Evolutionary conservation across 306 rosid species (phyloP).

Genomic region (Medicago arabica): DNA sequence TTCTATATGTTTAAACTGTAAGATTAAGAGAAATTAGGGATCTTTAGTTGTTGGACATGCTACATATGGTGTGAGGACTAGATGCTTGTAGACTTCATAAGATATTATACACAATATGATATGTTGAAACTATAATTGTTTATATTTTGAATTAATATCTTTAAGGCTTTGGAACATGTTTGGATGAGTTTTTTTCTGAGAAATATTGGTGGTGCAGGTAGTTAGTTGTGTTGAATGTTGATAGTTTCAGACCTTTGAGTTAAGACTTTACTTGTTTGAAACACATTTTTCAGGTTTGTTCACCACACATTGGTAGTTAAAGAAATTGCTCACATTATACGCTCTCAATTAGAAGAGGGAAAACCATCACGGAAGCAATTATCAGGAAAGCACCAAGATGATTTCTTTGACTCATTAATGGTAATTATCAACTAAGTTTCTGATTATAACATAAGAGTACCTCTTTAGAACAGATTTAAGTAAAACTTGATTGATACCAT

Average conservation of each 20-base stretch:
- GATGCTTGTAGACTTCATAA: background rate
- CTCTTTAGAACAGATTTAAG: too few species aligned
- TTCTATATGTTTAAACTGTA: conserved; percentile 1
- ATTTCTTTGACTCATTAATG: background rate
- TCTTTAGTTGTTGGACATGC: conserved; percentile 29
- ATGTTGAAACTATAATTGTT: too few species aligned
- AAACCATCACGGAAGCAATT: background rate
- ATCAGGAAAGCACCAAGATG: background rate
- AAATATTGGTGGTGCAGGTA: background rate
- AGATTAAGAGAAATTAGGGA: background rate
- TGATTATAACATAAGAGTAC: too few species aligned
- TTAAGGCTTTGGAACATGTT: background rate
- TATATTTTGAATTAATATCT: background rate
- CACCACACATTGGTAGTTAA: background rate
- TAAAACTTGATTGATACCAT: too few species aligned
- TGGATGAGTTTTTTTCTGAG: conserved; percentile 1
- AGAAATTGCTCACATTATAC: background rate
- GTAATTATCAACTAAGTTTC: background rate
- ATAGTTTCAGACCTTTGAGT: too few species aligned
- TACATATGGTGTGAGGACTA: background rate
- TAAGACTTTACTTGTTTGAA: too few species aligned
- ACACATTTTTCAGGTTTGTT: background rate
- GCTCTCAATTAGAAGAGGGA: background rate
- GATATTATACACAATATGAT: background rate
- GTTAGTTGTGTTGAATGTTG: too few species aligned